A percentile compares a stretch with the other conserved stretches of the same genome.
These are phyloP conservation scores for Isatis tinctoria DNA, from an alignment of 345 rosid species.

Conservation along the genomic window DNA sequence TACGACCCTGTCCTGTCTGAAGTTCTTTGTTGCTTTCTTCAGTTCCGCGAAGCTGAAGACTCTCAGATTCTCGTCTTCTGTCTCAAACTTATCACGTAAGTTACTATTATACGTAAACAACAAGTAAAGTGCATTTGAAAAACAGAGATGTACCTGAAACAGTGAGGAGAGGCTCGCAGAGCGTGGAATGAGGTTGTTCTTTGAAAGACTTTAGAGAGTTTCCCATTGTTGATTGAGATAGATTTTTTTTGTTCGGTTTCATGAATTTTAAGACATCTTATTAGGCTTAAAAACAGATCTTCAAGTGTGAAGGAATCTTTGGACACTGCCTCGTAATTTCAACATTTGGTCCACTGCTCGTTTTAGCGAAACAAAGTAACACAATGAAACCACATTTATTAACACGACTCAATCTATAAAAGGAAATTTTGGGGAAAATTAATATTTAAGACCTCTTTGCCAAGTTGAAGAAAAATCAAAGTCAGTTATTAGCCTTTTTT, in stretches of 20 bases:
- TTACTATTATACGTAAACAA: not conserved
- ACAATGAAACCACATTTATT: not conserved
- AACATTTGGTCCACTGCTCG: not conserved
- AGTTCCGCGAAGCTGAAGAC: no score
- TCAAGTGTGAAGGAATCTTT: not conserved
- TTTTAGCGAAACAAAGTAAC: not conserved
- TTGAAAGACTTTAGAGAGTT: not conserved
- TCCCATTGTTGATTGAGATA: not conserved
- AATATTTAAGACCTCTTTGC: not conserved
- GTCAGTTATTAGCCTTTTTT: no score
- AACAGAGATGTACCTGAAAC: not conserved
- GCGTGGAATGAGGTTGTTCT: no score
- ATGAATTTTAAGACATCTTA: not conserved
- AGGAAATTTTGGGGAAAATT: not conserved
- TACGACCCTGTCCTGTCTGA: no score
- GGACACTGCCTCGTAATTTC: not conserved
- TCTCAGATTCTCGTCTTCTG: not conserved
- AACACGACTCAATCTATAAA: not conserved
- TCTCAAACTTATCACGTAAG: not conserved
- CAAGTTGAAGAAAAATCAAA: not conserved
- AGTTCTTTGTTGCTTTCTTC: no score
- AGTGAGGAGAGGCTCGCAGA: not conserved
- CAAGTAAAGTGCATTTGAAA: not conserved
- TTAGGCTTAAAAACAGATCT: not conserved
- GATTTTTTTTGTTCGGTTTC: not conserved